phyloP scores from a whole-genome alignment of 139 green algal species.

The Raphidocelis subcapitata region DNA sequence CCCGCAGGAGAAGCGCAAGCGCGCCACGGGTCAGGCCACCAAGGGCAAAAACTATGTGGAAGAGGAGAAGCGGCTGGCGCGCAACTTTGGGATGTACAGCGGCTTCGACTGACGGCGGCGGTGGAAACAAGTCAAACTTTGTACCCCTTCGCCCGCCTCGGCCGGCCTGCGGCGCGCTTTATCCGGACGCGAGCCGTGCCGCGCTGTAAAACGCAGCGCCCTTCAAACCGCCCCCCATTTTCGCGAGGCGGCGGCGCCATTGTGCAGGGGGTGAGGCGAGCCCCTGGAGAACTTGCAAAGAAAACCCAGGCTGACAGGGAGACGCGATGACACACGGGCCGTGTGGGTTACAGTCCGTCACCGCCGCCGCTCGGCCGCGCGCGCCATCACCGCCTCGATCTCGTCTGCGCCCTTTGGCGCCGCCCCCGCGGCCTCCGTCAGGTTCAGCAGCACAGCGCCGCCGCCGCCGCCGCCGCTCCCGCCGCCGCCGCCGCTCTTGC shows the following conservation, averaged over 20 bases:
- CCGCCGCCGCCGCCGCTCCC: not conserved
- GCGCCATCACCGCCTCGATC: not conserved
- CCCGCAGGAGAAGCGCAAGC: conserved; percentile 69
- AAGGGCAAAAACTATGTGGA: conserved; percentile 67
- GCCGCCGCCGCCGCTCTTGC: too few relatives aligned
- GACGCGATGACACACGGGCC: too few relatives aligned
- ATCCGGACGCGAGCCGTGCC: too few relatives aligned
- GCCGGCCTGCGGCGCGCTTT: too few relatives aligned
- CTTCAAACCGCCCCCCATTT: too few relatives aligned
- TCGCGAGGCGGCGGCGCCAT: too few relatives aligned
- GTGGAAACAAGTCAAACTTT: not conserved
- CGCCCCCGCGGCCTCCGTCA: not conserved
- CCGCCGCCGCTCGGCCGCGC: not conserved
- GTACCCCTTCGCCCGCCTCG: too few relatives aligned
- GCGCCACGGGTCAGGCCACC: conserved; percentile 45
- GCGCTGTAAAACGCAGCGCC: too few relatives aligned
- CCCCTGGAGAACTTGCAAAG: too few relatives aligned
- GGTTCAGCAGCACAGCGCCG: not conserved
- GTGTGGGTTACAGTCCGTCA: not conserved
- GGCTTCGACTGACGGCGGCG: conserved; percentile 35
- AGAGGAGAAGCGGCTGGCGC: conserved; percentile 64
- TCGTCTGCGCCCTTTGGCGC: too few relatives aligned
- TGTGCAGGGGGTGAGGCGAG: too few relatives aligned
- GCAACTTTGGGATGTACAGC: conserved; percentile 37
- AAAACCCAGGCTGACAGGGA: too few relatives aligned